Evolutionary conservation across 345 rosid species (phyloP).

Genomic region (Erodium maritimum): DNA sequence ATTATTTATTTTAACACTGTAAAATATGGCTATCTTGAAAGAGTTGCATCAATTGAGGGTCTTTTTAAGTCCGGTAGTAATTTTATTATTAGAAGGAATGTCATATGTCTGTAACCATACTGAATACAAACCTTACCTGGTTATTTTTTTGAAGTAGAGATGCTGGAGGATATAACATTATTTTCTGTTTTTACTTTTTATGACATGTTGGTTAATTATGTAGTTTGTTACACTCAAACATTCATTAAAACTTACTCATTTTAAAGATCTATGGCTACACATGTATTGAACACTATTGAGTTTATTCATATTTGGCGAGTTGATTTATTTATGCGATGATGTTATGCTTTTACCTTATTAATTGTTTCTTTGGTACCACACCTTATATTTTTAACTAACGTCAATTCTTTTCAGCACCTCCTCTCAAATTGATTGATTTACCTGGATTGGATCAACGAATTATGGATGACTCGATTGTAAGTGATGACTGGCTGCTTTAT

Average conservation of each 20-base stretch:
- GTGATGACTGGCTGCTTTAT: constrained; percentile 1
- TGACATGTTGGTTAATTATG: not conserved
- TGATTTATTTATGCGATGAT: not conserved
- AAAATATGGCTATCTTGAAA: too few species aligned
- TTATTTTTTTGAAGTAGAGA: not conserved
- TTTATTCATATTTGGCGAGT: not conserved
- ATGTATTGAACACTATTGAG: not conserved
- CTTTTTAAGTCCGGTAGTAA: too few species aligned
- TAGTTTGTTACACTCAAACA: not conserved
- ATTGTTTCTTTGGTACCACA: not conserved
- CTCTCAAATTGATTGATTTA: constrained; percentile 77
- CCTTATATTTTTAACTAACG: constrained; percentile 1
- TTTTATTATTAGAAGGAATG: not conserved
- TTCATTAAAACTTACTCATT: not conserved
- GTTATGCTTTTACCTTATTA: not conserved
- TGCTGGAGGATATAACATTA: not conserved
- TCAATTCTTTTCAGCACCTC: constrained; percentile 60
- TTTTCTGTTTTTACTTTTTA: not conserved
- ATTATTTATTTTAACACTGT: too few species aligned
- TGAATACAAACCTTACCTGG: not conserved
- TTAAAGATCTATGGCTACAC: not conserved
- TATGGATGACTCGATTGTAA: constrained; percentile 84
- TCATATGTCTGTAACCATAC: not conserved
- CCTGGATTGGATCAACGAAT: constrained; percentile 93
- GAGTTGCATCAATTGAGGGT: not conserved